These are phyloP conservation scores for Salix udensis DNA, from an alignment of 345 rosid species.

Conservation along the genomic window DNA sequence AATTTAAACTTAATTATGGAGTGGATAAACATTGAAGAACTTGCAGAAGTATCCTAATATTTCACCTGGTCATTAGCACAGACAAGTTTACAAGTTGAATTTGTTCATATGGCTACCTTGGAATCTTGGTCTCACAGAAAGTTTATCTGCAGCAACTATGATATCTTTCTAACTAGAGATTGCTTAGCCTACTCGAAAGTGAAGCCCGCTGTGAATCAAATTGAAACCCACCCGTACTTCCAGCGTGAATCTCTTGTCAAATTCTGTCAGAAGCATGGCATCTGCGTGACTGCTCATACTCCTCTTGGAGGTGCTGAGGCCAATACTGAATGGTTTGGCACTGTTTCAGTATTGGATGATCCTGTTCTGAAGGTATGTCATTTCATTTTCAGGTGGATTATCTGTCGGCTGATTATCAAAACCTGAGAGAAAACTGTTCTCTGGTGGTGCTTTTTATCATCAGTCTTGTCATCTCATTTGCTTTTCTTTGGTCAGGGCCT, in stretches of 20 bases:
- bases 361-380: conserved; percentile 59
- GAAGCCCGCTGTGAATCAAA: conserved; percentile 96
- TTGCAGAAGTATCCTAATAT: neutral
- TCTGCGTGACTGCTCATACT: conserved; percentile 81
- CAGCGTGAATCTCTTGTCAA: conserved; percentile 85
- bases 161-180: conserved; percentile 77
- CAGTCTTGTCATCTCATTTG: neutral
- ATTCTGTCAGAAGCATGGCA: conserved; percentile 83
- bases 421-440: neutral
- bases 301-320: conserved; percentile 80
- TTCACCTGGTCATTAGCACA: neutral
- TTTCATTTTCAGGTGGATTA: neutral
- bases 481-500: conserved; percentile 39
- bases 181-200: conserved; percentile 88
- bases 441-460: neutral
- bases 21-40: neutral
- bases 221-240: conserved; percentile 88
- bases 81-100: neutral
- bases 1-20: neutral
- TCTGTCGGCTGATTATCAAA: neutral
- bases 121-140: conserved; percentile 8
- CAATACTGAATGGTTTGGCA: conserved; percentile 66
- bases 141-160: conserved; percentile 66
- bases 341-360: conserved; percentile 77
- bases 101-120: neutral